Conservation (phyloP, 148 eudicot genomes). For the Pouteria glomerata region DNA sequence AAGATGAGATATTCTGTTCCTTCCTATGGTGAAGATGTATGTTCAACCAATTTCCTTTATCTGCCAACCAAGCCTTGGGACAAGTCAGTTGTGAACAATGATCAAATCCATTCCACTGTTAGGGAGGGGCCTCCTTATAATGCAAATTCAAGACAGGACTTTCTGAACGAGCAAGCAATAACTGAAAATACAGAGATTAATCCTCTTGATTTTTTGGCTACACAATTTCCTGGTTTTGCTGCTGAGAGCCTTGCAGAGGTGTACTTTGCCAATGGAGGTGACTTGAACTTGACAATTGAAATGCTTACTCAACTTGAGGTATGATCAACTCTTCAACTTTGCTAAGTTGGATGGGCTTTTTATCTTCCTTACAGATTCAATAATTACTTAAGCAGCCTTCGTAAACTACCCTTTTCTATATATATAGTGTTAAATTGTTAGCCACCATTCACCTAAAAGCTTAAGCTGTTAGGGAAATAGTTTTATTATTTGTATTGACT, state of each 20-base stretch:
- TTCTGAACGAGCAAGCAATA: conserved; percentile 37
- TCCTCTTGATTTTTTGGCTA: conserved; percentile 69
- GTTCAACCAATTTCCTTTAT: conserved; percentile 41
- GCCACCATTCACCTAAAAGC: background rate
- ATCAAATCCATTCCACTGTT: conserved; percentile 39
- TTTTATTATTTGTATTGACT: too few species aligned
- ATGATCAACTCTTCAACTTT: conserved; percentile 20
- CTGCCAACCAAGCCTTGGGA: conserved; percentile 56
- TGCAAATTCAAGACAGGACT: conserved; percentile 32
- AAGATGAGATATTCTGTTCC: conserved; percentile 40
- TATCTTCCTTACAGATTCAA: background rate
- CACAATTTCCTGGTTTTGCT: conserved; percentile 93
- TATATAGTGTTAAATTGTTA: background rate
- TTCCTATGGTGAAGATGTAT: conserved; percentile 44
- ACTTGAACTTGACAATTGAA: conserved; percentile 75
- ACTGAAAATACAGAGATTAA: conserved; percentile 37
- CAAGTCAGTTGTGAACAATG: conserved; percentile 34
- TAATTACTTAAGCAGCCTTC: background rate
- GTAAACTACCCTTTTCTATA: background rate
- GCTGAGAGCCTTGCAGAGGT: conserved; percentile 90
- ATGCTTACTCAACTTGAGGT: conserved; percentile 99
- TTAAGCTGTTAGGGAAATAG: background rate
- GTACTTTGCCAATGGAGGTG: conserved; percentile 76
- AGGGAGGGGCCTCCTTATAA: conserved; percentile 35
- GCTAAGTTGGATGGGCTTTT: conserved; percentile 7